phyloP scores from a whole-genome alignment of 768 basidiomycete species.

The Pleurotus tuoliensis region DNA sequence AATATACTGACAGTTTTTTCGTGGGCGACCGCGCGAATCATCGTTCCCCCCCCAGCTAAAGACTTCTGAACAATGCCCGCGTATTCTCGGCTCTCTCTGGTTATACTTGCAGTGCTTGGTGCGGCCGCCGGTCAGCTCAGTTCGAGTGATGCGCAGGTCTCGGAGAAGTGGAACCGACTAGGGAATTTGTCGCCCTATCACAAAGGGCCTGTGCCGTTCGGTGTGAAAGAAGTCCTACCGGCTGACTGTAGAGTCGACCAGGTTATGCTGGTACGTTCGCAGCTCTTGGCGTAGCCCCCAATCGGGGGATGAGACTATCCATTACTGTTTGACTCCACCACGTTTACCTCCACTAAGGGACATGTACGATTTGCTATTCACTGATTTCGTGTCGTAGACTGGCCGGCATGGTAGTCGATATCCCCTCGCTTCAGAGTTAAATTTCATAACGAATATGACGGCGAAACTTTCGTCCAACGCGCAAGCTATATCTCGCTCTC shows the following conservation, averaged over 20 bases:
- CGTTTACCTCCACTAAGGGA: background rate
- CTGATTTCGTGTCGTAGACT: conserved; percentile 23
- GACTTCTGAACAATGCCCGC: background rate
- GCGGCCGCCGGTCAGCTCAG: background rate
- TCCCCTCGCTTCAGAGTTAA: conserved; percentile 27
- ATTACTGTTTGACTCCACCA: background rate
- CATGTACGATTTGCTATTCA: background rate
- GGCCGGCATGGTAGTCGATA: conserved; percentile 37
- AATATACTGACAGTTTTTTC: too few species aligned
- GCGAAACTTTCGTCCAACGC: conserved; percentile 22
- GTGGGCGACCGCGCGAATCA: too few species aligned
- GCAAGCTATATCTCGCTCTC: conserved; percentile 19
- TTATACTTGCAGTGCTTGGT: background rate
- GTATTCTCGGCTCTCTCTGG: background rate
- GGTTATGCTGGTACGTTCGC: conserved; percentile 29
- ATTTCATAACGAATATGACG: conserved; percentile 28
- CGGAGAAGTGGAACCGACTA: conserved; percentile 15
- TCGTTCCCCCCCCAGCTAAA: too few species aligned
- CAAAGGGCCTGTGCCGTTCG: conserved; percentile 22
- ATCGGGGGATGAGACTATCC: background rate
- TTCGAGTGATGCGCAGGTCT: background rate
- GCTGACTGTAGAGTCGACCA: conserved; percentile 34
- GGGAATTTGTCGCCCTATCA: conserved; percentile 35
- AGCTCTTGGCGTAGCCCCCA: too few species aligned
- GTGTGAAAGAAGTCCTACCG: conserved; percentile 25